Percentiles rank a stretch among this genome's conserved stretches.
phyloP scores from a whole-genome alignment of 2,329 filamentous ascomycete species.

The Colletotrichum siamense region DNA sequence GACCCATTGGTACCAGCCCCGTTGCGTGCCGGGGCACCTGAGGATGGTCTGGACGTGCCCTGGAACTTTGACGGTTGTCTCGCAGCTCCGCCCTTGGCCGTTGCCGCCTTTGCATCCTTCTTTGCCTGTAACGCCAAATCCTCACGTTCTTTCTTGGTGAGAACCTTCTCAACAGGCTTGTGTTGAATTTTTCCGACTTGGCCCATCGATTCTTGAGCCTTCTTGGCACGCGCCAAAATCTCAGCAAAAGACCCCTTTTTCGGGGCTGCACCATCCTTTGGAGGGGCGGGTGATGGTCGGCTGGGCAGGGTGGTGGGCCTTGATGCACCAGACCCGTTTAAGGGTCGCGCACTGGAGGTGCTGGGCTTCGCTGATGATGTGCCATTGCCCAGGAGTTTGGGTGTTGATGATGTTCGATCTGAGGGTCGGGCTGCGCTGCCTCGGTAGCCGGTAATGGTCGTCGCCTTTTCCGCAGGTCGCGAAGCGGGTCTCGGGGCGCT shows the following conservation, averaged over 20 bases:
- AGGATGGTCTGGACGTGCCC: background rate
- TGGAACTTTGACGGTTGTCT: constrained; percentile 8
- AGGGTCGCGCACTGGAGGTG: background rate
- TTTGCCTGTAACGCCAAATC: constrained; percentile 49
- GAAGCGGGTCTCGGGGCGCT: constrained; percentile 26
- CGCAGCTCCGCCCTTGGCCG: background rate
- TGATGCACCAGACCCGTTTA: background rate
- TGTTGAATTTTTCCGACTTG: constrained; percentile 76
- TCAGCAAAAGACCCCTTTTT: constrained; percentile 80
- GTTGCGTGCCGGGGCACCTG: background rate
- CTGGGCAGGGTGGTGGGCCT: background rate
- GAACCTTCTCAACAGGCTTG: constrained; percentile 71
- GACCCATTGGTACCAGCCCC: constrained; percentile 25
- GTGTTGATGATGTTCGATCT: constrained; percentile 2
- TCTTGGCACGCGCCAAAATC: constrained; percentile 74
- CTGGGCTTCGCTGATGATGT: background rate
- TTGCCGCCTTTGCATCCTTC: constrained; percentile 12
- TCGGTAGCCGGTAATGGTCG: constrained; percentile 13
- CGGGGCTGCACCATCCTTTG: constrained; percentile 49
- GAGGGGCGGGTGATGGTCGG: constrained; percentile 39
- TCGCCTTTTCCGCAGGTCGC: background rate
- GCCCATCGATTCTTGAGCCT: constrained; percentile 65
- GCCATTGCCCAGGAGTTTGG: constrained; percentile 13
- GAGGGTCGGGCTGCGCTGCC: constrained; percentile 20
- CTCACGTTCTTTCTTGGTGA: constrained; percentile 60